Percentiles rank a stretch among this genome's conserved stretches.
phyloP scores from a whole-genome alignment of 2,329 filamentous ascomycete genomes.

The Fusarium marasasianum region DNA sequence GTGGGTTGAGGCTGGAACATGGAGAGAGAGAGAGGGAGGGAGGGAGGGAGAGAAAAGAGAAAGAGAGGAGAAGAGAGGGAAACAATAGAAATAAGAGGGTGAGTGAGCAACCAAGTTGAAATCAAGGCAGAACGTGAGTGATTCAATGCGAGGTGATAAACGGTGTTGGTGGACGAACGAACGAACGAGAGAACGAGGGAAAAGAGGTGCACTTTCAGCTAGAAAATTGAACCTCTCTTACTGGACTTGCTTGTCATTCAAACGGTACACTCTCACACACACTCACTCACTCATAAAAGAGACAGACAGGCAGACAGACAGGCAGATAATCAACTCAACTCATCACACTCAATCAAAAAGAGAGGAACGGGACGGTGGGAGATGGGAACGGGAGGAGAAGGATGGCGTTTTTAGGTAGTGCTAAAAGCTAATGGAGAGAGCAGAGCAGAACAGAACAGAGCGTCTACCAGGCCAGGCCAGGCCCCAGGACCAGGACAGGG shows the following conservation, averaged over 20 bases:
- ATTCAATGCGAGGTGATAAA: not conserved
- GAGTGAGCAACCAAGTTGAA: not conserved
- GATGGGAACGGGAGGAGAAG: constrained; percentile 13
- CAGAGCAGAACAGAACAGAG: not conserved
- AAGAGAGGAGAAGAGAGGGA: not conserved
- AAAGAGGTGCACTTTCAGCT: constrained; percentile 12
- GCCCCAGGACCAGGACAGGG: not conserved
- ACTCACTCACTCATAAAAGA: not conserved
- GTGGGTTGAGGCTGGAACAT: constrained; percentile 67
- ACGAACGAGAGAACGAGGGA: constrained; percentile 17
- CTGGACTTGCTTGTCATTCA: not conserved
- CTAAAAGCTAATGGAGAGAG: not conserved
- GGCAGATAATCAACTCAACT: not conserved
- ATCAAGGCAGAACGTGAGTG: constrained; percentile 25
- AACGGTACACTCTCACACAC: not conserved
- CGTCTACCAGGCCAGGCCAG: not conserved
- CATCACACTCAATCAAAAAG: not conserved
- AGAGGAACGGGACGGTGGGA: not conserved
- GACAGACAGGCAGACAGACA: not conserved
- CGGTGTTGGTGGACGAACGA: not conserved
- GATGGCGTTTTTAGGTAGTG: constrained; percentile 28
- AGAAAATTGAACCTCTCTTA: constrained; percentile 11
- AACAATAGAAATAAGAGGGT: constrained; percentile 6
- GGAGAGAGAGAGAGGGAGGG: constrained; percentile 24
- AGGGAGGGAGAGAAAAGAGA: not conserved